These are phyloP conservation scores for Trichosporon sp. DNA, from an alignment of 1,284 basidiomycete species.

Conservation along the genomic window DNA sequence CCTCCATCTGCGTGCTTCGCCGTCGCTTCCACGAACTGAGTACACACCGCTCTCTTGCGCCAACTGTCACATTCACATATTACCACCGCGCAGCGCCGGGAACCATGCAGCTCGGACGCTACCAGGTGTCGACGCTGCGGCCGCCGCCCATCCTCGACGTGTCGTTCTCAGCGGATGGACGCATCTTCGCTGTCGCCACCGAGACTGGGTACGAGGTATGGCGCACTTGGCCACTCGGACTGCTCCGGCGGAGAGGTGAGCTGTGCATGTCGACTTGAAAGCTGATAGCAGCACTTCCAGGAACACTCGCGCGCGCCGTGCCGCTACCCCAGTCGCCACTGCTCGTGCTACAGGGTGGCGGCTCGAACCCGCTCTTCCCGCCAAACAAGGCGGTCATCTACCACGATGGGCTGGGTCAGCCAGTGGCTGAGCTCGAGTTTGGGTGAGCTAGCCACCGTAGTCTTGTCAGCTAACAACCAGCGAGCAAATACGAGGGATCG, in stretches of 20 bases:
- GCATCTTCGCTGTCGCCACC: conserved; percentile 80
- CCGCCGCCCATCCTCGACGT: conserved; percentile 76
- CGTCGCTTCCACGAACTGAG: neutral
- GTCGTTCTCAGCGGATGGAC: conserved; percentile 69
- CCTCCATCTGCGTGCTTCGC: neutral
- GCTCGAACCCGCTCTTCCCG: conserved; percentile 84
- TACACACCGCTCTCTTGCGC: neutral
- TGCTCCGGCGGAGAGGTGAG: conserved; percentile 77
- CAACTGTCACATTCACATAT: neutral
- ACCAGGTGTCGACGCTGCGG: conserved; percentile 76
- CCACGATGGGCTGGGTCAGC: conserved; percentile 73
- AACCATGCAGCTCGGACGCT: conserved; percentile 82
- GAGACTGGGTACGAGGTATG: conserved; percentile 86
- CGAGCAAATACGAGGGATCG: conserved; percentile 78
- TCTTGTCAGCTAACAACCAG: conserved; percentile 51
- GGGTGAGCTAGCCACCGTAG: conserved; percentile 38
- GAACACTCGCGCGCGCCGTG: conserved; percentile 74
- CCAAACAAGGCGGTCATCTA: conserved; percentile 92
- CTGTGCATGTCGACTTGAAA: neutral
- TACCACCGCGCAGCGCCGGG: neutral
- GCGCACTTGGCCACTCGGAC: conserved; percentile 72
- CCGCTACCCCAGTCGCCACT: conserved; percentile 82
- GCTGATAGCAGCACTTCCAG: conserved; percentile 53
- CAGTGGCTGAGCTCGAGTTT: conserved; percentile 89
- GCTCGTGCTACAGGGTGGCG: conserved; percentile 86